Evolutionary conservation across 306 rosid species (phyloP), one percentile per base, ranked within the genome.

Genomic region (Mimosa pudica): DNA sequence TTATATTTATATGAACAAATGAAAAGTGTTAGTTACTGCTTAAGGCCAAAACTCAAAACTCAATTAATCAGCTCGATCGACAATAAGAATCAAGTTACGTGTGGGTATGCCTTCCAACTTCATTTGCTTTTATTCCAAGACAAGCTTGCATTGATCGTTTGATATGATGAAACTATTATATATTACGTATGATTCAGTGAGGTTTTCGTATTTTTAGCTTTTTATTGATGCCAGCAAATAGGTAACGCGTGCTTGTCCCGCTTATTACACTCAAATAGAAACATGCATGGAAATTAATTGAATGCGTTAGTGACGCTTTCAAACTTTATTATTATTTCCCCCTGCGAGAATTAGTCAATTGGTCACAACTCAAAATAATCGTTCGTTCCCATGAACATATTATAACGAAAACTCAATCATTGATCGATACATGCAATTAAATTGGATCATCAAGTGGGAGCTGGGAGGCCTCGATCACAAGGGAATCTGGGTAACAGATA

Each of bases 251-350:
- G 81, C 10, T 11, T 57, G 62, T 57, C 62, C 32, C 11, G 62
- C 62, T 9, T 4, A 24, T 7, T 18, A 57, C 36, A 9, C 35
- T 58, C 79, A 74, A 20, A 33, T 78, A 5, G 85, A 83, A 83
- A 81, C 83, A 65, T 41, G 67, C 83, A 65, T 41, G 67, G 20
- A 69, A 78, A 74, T 83, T 86, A 14, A 86, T 64, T 74, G 30
- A 24, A 24, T 24, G 81, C n/a, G 85, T 83, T 41, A 5, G 58
- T 41, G 83, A 86, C 72, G 41, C 79, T 47, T 80, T 70, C 47
- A 42, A 78, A 58, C 64, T 4, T 24, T 24, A 24, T 24, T 24
- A 24, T 24, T 3, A 8, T 72, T 79, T 48, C 18, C 66, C 74
- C 8, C 51, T 64, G 55, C 14, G n/a, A 49, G 55, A 49, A 49